phyloP scores from a whole-genome alignment of 495 filamentous ascomycete genomes.

The Penicillium turbatum region DNA sequence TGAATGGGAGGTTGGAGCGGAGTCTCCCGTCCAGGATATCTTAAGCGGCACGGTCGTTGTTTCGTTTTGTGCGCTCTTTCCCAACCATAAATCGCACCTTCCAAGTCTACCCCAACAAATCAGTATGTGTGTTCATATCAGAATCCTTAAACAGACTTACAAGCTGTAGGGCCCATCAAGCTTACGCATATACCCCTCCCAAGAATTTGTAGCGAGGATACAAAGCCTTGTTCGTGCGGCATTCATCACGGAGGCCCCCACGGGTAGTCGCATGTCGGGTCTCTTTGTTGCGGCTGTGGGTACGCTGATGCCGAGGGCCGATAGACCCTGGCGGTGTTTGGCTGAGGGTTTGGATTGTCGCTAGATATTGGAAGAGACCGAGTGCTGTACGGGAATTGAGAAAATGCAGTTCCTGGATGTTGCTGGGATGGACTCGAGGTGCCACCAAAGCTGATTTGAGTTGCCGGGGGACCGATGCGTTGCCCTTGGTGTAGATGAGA shows the following conservation, averaged over 20 bases:
- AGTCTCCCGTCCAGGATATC: neutral
- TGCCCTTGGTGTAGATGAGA: conserved; percentile 11
- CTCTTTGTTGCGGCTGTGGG: conserved; percentile 6
- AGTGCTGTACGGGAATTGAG: conserved; percentile 2
- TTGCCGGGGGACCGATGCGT: conserved; percentile 2
- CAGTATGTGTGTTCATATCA: neutral
- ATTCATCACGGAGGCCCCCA: conserved; percentile 15
- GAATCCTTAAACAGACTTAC: neutral
- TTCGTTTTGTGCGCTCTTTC: neutral
- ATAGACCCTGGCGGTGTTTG: conserved; percentile 1
- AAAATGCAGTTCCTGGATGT: neutral
- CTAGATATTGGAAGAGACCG: conserved; percentile 4
- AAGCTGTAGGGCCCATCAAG: neutral
- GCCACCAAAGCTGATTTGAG: conserved; percentile 2
- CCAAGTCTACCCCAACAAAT: neutral
- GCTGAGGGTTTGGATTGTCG: conserved; percentile 6
- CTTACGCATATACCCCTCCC: too few relatives aligned
- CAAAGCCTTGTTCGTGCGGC: neutral
- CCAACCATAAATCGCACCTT: too few relatives aligned
- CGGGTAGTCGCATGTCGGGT: conserved; percentile 13
- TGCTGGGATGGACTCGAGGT: neutral
- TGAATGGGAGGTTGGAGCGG: neutral
- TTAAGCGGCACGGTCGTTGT: neutral
- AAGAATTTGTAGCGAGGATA: neutral
- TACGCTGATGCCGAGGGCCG: conserved; percentile 5